Evolutionary conservation across 352 stramenopile species (phyloP), one percentile per base, ranked within the genome.

Genomic region (Thalassiosira gravida): DNA sequence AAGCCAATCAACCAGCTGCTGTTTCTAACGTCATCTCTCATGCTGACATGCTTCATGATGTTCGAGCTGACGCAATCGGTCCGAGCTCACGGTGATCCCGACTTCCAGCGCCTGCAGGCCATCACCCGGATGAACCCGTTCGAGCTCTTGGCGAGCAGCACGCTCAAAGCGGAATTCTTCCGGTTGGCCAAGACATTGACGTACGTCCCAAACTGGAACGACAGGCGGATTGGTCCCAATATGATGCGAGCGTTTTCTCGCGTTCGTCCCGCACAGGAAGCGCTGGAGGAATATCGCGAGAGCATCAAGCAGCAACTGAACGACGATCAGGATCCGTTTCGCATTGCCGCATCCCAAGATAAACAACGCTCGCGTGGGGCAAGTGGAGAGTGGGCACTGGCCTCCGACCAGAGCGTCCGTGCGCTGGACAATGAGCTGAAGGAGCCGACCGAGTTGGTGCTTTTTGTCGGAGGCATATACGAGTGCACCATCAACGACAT

Each of bases 31-130:
- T 75, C 67, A 8, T 52, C 52, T 18, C 25, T 61, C 8, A 49
- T 75, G 27, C 18, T 75, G 14, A 75, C 67, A 16, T 55, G 11
- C 27, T 75, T 67, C 42, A 44, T 37, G 2, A 67, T 67, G 67
- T 18, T 75, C 25, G 53, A 61, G 53, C 30, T 75, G 53, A 56
- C 25, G 14, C 53, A 75, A 1, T 75, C 67, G n/a, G 67, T 75
- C 25, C 1, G 67, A 61, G 53, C 67, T 59, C 44, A 61, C 29
- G 20, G 24, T 5, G 66, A 74, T 30, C 3, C 3, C 2, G 22
- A 61, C 3, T 74, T 74, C 35, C 32, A 59, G 30, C 11, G 32
- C n/a, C 35, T 74, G 7, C 66, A 74, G 18, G 18, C 27, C 11
- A 50, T 74, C 8, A 46, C 53, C 47, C 27, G 66, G 14, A 74